Conservation (phyloP, 176 grass and related monocot species). For the Oryza glaberrima region DNA sequence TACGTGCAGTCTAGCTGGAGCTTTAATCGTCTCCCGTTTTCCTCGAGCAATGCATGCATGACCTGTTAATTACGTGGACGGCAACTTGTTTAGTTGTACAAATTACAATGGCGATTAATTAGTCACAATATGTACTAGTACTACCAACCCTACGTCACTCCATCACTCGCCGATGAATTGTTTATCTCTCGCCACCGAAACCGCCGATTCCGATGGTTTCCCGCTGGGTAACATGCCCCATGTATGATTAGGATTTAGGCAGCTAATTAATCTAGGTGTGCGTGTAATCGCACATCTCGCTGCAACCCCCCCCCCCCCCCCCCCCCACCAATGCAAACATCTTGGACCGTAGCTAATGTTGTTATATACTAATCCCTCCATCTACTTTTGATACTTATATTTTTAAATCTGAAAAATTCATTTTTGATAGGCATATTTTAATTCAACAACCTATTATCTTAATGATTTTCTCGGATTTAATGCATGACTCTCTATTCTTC, state of each 20-base stretch:
- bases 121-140: neutral
- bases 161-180: neutral
- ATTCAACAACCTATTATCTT: too few species aligned
- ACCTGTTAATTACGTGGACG: slow-evolving; percentile 32
- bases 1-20: slow-evolving; percentile 46
- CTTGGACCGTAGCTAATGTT: neutral
- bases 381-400: too few species aligned
- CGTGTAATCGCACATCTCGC: neutral
- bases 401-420: too few species aligned
- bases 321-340: neutral
- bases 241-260: neutral
- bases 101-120: neutral
- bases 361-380: too few species aligned
- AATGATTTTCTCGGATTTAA: too few species aligned
- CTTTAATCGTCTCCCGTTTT: neutral
- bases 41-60: slow-evolving; percentile 14
- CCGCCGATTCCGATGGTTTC: slow-evolving; percentile 34
- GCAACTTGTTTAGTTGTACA: slow-evolving; percentile 9
- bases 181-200: neutral
- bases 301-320: neutral
- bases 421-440: too few species aligned
- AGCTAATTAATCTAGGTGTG: neutral
- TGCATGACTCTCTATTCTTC: too few species aligned
- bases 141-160: neutral
- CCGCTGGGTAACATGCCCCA: slow-evolving; percentile 25